These are phyloP conservation scores for Cystobasidium onofrii DNA, from an alignment of 768 basidiomycete species.

Conservation along the genomic window DNA sequence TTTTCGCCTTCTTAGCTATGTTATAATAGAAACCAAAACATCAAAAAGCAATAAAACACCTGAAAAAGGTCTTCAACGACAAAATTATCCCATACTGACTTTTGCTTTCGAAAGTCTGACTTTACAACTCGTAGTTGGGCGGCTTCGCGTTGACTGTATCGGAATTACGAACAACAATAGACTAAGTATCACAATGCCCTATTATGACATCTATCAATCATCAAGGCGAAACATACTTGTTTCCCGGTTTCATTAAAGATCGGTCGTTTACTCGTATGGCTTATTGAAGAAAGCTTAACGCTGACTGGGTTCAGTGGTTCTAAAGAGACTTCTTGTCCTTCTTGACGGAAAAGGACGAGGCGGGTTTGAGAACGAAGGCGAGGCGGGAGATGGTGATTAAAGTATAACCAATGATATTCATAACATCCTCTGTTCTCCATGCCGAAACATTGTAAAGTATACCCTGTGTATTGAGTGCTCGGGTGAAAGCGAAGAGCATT, in stretches of 20 bases:
- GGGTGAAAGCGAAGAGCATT: background rate
- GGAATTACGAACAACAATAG: too few relatives aligned
- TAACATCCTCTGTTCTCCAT: background rate
- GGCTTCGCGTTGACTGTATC: background rate
- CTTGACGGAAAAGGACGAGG: background rate
- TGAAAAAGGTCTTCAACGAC: slow-evolving; percentile 28
- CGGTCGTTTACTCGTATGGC: too few relatives aligned
- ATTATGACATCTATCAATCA: too few relatives aligned
- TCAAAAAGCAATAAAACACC: slow-evolving; percentile 21
- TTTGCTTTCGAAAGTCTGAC: background rate
- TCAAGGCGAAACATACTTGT: too few relatives aligned
- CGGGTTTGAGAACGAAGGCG: background rate
- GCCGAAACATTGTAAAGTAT: background rate
- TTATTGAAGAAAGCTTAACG: too few relatives aligned
- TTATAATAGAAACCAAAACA: background rate
- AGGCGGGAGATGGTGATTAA: background rate
- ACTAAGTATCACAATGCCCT: too few relatives aligned
- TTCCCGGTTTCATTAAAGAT: too few relatives aligned
- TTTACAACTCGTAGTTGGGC: background rate
- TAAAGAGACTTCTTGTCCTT: background rate
- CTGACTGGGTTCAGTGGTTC: background rate
- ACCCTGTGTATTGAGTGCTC: background rate
- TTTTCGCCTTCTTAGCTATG: background rate
- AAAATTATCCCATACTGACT: background rate
- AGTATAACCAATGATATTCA: background rate